These are phyloP conservation scores for Rhizopus stolonifer DNA, from an alignment of 371 early-diverging fungal species.

Conservation along the genomic window DNA sequence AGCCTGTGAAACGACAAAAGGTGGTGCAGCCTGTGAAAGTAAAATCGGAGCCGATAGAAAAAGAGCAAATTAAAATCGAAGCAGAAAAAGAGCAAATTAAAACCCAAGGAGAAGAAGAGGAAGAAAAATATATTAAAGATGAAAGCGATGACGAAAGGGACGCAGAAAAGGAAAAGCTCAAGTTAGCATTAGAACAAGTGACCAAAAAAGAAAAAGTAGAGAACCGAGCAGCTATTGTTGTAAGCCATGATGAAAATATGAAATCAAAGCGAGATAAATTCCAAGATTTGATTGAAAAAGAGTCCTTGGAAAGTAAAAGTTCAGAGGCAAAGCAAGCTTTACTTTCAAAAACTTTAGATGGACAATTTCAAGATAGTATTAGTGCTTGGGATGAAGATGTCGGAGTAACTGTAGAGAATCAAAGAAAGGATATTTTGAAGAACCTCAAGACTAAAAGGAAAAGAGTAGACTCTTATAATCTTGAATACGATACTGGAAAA, in stretches of 20 bases:
- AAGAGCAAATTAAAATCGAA: slow-evolving; percentile 12
- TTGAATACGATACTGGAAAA: slow-evolving; percentile 80
- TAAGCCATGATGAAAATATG: slow-evolving; percentile 52
- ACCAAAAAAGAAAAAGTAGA: slow-evolving; percentile 35
- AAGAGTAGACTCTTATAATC: slow-evolving; percentile 64
- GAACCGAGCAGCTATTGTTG: slow-evolving; percentile 44
- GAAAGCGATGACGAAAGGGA: slow-evolving; percentile 16
- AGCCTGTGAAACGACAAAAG: slow-evolving; percentile 21
- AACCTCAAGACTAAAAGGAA: slow-evolving; percentile 56
- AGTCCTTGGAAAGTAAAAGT: slow-evolving; percentile 42
- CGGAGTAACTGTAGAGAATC: slow-evolving; percentile 28
- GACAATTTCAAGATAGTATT: slow-evolving; percentile 45
- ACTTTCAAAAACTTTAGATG: slow-evolving; percentile 27
- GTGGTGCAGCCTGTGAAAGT: slow-evolving; percentile 14
- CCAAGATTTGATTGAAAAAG: slow-evolving; percentile 51
- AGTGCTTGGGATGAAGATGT: slow-evolving; percentile 49
- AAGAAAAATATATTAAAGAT: slow-evolving; percentile 2
- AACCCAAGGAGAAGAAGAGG: slow-evolving; percentile 14
- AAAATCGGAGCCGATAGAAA: neutral
- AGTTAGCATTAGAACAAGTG: slow-evolving; percentile 36
- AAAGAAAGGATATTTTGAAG: slow-evolving; percentile 37
- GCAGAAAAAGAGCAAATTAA: slow-evolving; percentile 14
- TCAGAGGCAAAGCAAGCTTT: slow-evolving; percentile 43
- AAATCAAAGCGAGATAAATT: slow-evolving; percentile 56
- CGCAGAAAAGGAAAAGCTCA: slow-evolving; percentile 28